Evolutionary conservation across 768 basidiomycete species (phyloP), one percentile per base, ranked within the genome.

Genomic region (Trametes sanguinea): DNA sequence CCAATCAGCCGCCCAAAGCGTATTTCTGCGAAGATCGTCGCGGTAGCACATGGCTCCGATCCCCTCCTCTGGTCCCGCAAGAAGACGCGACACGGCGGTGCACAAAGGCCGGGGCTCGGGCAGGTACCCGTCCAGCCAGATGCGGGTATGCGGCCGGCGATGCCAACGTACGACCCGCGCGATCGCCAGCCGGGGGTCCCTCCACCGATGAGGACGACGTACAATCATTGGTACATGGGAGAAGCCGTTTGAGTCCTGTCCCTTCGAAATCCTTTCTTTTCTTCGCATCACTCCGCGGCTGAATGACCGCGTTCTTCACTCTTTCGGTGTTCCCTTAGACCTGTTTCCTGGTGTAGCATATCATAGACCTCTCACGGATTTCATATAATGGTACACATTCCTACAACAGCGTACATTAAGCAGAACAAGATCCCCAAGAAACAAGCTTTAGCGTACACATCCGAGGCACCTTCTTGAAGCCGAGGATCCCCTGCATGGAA

Each of bases 1-100:
- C 45, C 44, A 5, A 52, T 40, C 33, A 53, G 50, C 44, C 55
- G 51, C 16, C 56, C 44, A 6, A 57, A 57, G 47, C 58, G 59
- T 51, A 33, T 64, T 58, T 64, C 63, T 27, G 63, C 63, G 27
- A 60, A 60, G 50, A 51, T 64, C 54, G 50, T 64, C 14, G 58
- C 63, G 2, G 58, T 64, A 42, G 58, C 59, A 35, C 63, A 64
- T 27, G 58, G 58, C 3, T 60, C 63, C 2, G 58, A 60, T 50
- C 63, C 63, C 6, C 50, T 60, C 40, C 57, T 64, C 22, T 64
- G 63, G 63, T 54, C 58, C 27, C 54, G 54, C 40, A 58, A 59
- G 54, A 59, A 59, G 32, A 48, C 51, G 16, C 51, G 44, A 27
- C 52, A 37, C 7, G 56, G 44, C 45, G 43, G 44, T 17, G 39